Evolutionary conservation across 768 basidiomycete genomes (phyloP).

Genomic region (Suillus occidentalis): DNA sequence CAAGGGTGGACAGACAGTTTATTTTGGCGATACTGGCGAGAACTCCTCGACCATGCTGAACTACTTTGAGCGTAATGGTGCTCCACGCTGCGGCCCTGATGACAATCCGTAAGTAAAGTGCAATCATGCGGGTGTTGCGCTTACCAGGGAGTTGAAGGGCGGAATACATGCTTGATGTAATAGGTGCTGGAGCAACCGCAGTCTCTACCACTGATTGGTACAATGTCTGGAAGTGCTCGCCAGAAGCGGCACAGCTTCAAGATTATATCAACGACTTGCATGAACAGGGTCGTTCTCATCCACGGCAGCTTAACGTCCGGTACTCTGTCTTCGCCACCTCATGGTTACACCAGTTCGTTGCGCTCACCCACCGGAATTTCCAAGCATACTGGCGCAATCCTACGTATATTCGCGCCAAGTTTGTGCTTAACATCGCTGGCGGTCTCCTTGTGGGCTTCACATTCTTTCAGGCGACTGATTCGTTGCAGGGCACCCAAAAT

Average conservation of each 20-base stretch:
- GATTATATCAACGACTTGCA: slow-evolving; percentile 48
- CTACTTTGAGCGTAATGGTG: slow-evolving; percentile 76
- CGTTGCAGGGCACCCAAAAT: slow-evolving; percentile 60
- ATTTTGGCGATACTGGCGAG: slow-evolving; percentile 67
- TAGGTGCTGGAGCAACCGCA: slow-evolving; percentile 74
- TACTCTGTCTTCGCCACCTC: slow-evolving; percentile 51
- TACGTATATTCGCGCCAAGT: slow-evolving; percentile 59
- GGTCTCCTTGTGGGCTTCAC: slow-evolving; percentile 65
- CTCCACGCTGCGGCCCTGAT: slow-evolving; percentile 52
- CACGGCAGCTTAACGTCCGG: slow-evolving; percentile 35
- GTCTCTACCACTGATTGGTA: slow-evolving; percentile 59
- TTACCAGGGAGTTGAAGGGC: slow-evolving; percentile 40
- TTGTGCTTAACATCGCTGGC: slow-evolving; percentile 51
- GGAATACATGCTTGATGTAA: slow-evolving; percentile 70
- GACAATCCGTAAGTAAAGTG: slow-evolving; percentile 59
- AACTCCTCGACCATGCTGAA: slow-evolving; percentile 62
- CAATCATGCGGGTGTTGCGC: slow-evolving; percentile 47
- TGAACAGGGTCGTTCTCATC: slow-evolving; percentile 43
- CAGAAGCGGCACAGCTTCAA: slow-evolving; percentile 38
- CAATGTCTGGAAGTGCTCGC: slow-evolving; percentile 54
- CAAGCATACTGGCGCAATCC: slow-evolving; percentile 55
- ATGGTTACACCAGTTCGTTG: slow-evolving; percentile 48
- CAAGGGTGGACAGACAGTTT: slow-evolving; percentile 73
- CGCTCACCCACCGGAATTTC: slow-evolving; percentile 45
- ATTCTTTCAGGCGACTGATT: slow-evolving; percentile 55